Conservation (phyloP, 2,329 filamentous ascomycete species). For the Cytospora piceicola region DNA sequence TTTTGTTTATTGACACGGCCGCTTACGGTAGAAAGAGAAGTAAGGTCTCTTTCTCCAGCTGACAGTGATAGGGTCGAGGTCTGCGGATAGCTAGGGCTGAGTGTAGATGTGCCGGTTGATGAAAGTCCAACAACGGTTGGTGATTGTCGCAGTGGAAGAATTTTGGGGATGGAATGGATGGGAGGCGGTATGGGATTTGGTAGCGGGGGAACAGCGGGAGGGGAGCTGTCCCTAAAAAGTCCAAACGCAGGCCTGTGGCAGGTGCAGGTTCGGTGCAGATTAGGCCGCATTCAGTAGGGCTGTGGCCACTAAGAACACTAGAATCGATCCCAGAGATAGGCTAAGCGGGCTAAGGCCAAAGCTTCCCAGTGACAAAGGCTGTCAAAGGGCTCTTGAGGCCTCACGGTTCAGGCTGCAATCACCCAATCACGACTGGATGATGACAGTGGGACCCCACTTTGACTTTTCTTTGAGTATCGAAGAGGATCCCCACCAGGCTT, state of each 20-base stretch:
- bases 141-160: constrained; percentile 28
- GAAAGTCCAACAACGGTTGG: constrained; percentile 17
- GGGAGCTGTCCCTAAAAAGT: constrained; percentile 14
- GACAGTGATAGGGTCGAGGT: background rate
- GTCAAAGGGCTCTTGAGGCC: constrained; percentile 5
- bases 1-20: background rate
- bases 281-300: constrained; percentile 23
- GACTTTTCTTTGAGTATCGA: background rate
- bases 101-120: constrained; percentile 1
- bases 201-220: constrained; percentile 2
- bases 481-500: background rate
- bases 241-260: constrained; percentile 12
- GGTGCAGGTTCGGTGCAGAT: constrained; percentile 11
- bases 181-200: constrained; percentile 25
- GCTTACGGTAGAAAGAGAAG: background rate
- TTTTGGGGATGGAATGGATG: constrained; percentile 29
- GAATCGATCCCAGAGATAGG: constrained; percentile 2
- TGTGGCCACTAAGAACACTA: constrained; percentile 15
- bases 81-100: background rate
- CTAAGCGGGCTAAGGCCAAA: constrained; percentile 12
- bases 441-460: background rate
- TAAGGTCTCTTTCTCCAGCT: background rate
- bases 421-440: background rate
- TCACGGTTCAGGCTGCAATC: background rate
- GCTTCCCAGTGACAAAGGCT: background rate